Base-by-base conservation (phyloP, 2,329 filamentous ascomycete genomes). In the Phialophora expanda region DNA sequence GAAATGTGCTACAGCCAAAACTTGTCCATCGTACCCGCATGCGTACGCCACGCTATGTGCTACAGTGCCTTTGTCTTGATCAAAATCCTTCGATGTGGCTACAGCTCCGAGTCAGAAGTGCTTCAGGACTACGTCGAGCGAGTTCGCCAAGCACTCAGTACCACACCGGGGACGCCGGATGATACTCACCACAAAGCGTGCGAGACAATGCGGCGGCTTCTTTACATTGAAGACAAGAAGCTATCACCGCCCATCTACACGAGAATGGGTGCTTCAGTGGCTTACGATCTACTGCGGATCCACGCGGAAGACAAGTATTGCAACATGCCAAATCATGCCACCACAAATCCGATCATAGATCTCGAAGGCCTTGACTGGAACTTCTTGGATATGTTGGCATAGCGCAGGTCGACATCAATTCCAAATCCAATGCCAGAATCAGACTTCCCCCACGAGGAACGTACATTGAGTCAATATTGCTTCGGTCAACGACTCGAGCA, bases 361-460 rank as follows among this genome's bases (percentile, higher is more conserved):
- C 61, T 63, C 8, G 61, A 63, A 30, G 61, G 61, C 4, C 28
- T 63, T 17, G 61, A 63, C 51, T 63, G 61, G 61, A 34, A 56
- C 24, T 56, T 55, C 41, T 30, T 60, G 38, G 57, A 57, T 6
- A 57, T 81, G 53, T 9, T 55, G 28, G 53, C 28, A 30, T 55
- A 55, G 7, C 53, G 30, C 38, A 32, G 7, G 28, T 30, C 17
- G 28, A 55, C 30, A 7, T n/a, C 4, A 32, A 55, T 8, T 5
- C n/a, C 38, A 5, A 0, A n/a, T 44, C 2, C 5, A n/a, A 8
- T n/a, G 38, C 38, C 7, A 44, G 14, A n/a, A 0, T 8, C 20
- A 8, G 38, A 44, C 17, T 7, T 20, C 6, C 14, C 14, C 17
- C 38, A 44, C 17, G 5, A n/a, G 38, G 38, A 44, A 8, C 17